Evolutionary conservation across 768 basidiomycete genomes (phyloP).

Genomic region (Hebeloma cylindrosporum): DNA sequence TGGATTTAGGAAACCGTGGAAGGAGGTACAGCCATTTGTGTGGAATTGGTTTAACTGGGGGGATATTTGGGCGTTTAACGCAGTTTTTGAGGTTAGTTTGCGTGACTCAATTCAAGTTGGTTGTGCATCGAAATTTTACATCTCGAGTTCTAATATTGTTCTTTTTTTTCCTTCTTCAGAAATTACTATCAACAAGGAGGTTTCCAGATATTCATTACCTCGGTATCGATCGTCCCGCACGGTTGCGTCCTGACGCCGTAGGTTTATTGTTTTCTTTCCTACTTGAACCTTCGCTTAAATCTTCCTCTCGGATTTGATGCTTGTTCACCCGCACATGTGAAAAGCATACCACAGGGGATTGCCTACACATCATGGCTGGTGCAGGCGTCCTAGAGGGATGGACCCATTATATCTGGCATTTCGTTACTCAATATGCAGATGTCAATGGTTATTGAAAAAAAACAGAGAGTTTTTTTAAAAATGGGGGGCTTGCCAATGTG

Average conservation of each 20-base stretch:
- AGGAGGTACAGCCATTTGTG: constrained; percentile 39
- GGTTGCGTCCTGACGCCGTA: constrained; percentile 65
- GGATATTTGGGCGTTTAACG: constrained; percentile 56
- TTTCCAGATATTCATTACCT: constrained; percentile 61
- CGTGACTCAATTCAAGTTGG: too few relatives aligned
- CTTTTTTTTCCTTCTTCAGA: too few relatives aligned
- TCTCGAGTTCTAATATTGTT: too few relatives aligned
- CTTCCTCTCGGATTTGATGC: too few relatives aligned
- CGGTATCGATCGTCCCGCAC: constrained; percentile 59
- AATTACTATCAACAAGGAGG: constrained; percentile 33
- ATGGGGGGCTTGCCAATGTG: too few relatives aligned
- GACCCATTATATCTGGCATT: constrained; percentile 52
- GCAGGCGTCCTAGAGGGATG: constrained; percentile 51
- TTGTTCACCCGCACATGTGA: too few relatives aligned
- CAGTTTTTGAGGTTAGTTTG: constrained; percentile 52
- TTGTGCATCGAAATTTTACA: too few relatives aligned
- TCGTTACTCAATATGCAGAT: too few relatives aligned
- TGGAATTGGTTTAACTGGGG: constrained; percentile 68
- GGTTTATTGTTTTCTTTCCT: constrained; percentile 22
- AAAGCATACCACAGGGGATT: constrained; percentile 46
- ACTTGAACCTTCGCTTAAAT: background rate
- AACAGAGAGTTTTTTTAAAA: too few relatives aligned
- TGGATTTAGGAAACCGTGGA: constrained; percentile 44
- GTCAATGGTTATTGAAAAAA: too few relatives aligned
- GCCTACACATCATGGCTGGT: constrained; percentile 49